Evolutionary conservation across 768 basidiomycete genomes (phyloP), one percentile per base, ranked within the genome.

Genomic region (Pisolithus microcarpus): DNA sequence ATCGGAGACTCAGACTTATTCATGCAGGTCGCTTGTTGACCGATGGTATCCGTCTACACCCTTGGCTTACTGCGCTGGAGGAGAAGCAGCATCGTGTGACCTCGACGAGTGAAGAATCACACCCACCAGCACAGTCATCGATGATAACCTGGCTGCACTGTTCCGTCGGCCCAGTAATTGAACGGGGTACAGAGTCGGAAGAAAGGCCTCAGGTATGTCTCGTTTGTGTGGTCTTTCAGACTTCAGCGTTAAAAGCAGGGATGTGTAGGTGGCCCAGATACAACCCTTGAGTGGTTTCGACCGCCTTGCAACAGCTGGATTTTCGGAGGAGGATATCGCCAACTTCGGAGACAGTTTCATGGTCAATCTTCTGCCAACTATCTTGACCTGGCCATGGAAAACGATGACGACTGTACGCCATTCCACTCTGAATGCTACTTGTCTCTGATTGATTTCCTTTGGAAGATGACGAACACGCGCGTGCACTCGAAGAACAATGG

Each of bases 401-500:
- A 77, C 10, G 85, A 87, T 44, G 87, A 87, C 65, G 86, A 89
- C 61, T 85, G 85, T 85, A 49, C 50, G 83, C 63, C 5, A 16
- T 52, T 3, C 19, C 23, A 16, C 28, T 38, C 31, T 34, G n/a
- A 28, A 31, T 48, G 48, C 31, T 36, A 36, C 43, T 28, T 10
- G 43, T 38, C 1, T 53, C 38, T 34, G 19, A 18, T 34, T 37
- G 34, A 44, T 46, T 7, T 4, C n/a, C 44, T 34, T 37, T 8
- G 2, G 7, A 54, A 94, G 91, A 90, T 58, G 92, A 94, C 56
- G 94, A 96, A 63, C 89, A 96, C 56, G 88, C 89, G 16, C 81
- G 91, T 28, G 80, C 82, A 5, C 74, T 99, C 13, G 95, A 99
- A 65, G 95, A 98, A 62, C 93, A 95, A 63, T 92, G 90, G 90